Base-by-base conservation (phyloP, 1,284 basidiomycete genomes). In the Heterobasidion occidentale region DNA sequence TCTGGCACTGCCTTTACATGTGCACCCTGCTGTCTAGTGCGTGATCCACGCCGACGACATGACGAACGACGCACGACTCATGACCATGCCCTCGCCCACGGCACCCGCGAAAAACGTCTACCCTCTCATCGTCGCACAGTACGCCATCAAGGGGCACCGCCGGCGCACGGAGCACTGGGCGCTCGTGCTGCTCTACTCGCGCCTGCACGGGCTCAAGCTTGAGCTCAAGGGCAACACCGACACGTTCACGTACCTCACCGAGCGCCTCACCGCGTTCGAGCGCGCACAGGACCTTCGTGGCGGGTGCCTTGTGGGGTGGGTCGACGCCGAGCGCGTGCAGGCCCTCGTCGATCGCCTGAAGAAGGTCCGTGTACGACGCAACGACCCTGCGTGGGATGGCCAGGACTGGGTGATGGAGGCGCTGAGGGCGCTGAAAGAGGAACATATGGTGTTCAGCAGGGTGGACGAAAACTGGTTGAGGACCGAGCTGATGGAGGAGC, bases 91-190 rank as follows among this genome's bases (percentile, higher is more conserved):
- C 38, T 42, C 38, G 38, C n/a, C 38, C 8, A n/a, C 38, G 38
- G n/a, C 38, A n/a, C 38, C 38, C 12, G 7, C 38, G n/a, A 11
- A n/a, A 42, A n/a, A 42, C 5, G 38, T 27, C 15, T 36, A 44
- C 35, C 61, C 70, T 33, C 59, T 71, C 53, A 59, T 70, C 58
- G 62, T 73, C 56, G 63, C 67, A 20, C 66, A 72, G 56, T 62
- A 68, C 57, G 63, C 63, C 45, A 55, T 71, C 50, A 36, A 57
- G 44, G 60, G 61, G 7, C 68, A 70, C 56, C 61, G 62, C 14
- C 60, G 60, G 17, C 67, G 68, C 36, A 67, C 62, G 33, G 68
- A 70, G 56, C 68, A 66, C 53, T 70, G 68, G 68, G 59, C 51
- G 7, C 53, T 70, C 54, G 60, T 62, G 19, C 63, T 63, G 33